phyloP scores from a whole-genome alignment of 1,284 basidiomycete species.

The Malassezia psittaci region DNA sequence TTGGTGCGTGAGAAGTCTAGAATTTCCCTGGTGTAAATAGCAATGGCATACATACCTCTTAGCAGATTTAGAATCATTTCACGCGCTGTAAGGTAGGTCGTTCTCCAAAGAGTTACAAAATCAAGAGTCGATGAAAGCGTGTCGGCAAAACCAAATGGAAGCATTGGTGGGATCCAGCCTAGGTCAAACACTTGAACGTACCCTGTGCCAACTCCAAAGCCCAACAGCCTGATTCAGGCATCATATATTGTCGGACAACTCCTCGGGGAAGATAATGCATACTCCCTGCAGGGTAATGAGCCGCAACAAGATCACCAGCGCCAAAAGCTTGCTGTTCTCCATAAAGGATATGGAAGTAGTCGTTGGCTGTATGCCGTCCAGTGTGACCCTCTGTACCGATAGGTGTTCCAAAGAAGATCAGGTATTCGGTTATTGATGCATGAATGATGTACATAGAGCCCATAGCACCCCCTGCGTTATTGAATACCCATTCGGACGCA shows the following conservation, averaged over 20 bases:
- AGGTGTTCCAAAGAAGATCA: conserved; percentile 82
- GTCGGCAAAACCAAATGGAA: conserved; percentile 82
- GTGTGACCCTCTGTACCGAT: conserved; percentile 92
- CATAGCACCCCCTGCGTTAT: conserved; percentile 97
- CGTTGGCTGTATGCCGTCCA: conserved; percentile 86
- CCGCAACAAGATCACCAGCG: conserved; percentile 60
- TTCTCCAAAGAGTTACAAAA: conserved; percentile 68
- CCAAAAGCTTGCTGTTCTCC: conserved; percentile 86
- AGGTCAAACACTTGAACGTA: conserved; percentile 42
- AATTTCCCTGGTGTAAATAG: conserved; percentile 11
- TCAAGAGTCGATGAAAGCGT: conserved; percentile 79
- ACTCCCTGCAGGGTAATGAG: conserved; percentile 66
- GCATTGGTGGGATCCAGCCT: conserved; percentile 51
- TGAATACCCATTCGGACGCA: conserved; percentile 81
- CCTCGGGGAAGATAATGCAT: conserved; percentile 76
- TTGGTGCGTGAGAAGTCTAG: background rate
- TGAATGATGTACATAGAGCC: conserved; percentile 93
- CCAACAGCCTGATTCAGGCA: conserved; percentile 79
- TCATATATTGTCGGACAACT: conserved; percentile 87
- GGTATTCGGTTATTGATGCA: conserved; percentile 70
- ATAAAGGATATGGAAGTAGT: conserved; percentile 89
- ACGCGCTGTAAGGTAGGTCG: conserved; percentile 61
- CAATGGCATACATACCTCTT: conserved; percentile 1
- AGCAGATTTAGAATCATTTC: conserved; percentile 43
- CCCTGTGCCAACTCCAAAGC: conserved; percentile 89